Percentiles rank a stretch among this genome's conserved stretches.
These are phyloP conservation scores for Pyrrhoderma lamaoense DNA, from an alignment of 1,284 basidiomycete genomes.

Conservation along the genomic window DNA sequence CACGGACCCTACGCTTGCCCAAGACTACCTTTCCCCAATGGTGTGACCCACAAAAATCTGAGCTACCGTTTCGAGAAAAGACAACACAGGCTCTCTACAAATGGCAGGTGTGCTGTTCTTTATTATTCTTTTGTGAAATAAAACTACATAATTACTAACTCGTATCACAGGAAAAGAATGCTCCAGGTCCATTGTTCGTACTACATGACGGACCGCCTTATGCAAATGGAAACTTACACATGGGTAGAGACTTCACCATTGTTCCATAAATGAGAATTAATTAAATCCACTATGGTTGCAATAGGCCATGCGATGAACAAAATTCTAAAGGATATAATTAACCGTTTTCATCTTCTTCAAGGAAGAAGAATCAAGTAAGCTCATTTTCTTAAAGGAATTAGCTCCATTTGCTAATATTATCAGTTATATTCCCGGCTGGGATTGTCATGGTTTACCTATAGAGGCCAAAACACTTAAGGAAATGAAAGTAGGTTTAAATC, in stretches of 20 bases:
- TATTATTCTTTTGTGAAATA: too few species aligned
- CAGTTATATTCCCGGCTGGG: slow-evolving; percentile 95
- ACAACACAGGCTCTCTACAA: slow-evolving; percentile 77
- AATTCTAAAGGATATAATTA: slow-evolving; percentile 94
- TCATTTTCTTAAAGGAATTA: background rate
- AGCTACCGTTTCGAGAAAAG: slow-evolving; percentile 51
- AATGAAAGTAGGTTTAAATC: slow-evolving; percentile 46
- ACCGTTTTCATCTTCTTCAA: slow-evolving; percentile 77
- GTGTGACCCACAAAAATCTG: slow-evolving; percentile 59
- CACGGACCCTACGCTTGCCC: slow-evolving; percentile 77
- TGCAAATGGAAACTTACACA: slow-evolving; percentile 93
- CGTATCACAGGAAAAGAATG: slow-evolving; percentile 51
- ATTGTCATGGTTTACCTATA: slow-evolving; percentile 97
- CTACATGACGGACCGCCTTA: slow-evolving; percentile 97
- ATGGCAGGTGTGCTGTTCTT: slow-evolving; percentile 75
- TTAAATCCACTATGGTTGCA: background rate
- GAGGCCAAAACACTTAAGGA: slow-evolving; percentile 85
- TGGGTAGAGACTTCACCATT: slow-evolving; percentile 50
- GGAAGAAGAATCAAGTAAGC: slow-evolving; percentile 77
- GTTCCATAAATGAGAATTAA: background rate
- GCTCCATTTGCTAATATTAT: background rate
- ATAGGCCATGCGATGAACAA: slow-evolving; percentile 96
- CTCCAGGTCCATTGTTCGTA: slow-evolving; percentile 65
- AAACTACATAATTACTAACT: slow-evolving; percentile 8
- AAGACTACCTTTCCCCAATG: slow-evolving; percentile 79